These are phyloP conservation scores for Larix kaempferi DNA, from an alignment of 75 land plant species.

Conservation along the genomic window DNA sequence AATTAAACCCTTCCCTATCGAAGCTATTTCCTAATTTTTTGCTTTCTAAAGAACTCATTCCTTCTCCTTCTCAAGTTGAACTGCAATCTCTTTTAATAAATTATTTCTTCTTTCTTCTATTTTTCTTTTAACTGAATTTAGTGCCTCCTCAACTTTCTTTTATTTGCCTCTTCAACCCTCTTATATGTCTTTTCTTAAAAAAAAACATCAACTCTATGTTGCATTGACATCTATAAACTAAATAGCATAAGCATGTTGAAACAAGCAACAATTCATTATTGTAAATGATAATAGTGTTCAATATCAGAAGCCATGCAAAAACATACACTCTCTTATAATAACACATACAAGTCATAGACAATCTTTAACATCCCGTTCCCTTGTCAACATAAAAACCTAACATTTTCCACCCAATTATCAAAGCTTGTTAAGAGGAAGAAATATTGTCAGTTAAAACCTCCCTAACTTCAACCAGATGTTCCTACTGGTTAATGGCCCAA, in stretches of 20 bases:
- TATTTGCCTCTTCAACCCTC: conserved; percentile 88
- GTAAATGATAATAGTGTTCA: neutral
- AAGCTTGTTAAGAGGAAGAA: neutral
- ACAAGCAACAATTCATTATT: neutral
- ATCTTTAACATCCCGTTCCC: neutral
- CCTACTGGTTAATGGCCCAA: no score
- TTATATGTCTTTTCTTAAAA: conserved; percentile 87
- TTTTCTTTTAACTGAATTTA: conserved; percentile 70
- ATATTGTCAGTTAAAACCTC: no score
- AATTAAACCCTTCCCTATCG: neutral
- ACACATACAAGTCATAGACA: neutral
- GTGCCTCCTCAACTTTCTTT: conserved; percentile 77
- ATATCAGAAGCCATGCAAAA: neutral
- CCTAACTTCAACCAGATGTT: no score
- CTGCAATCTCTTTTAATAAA: conserved; percentile 70
- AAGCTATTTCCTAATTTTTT: conserved; percentile 63
- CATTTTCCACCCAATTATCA: conserved; percentile 12
- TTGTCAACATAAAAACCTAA: conserved; percentile 10
- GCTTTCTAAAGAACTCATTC: conserved; percentile 81
- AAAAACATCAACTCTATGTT: conserved; percentile 81
- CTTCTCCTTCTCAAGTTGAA: conserved; percentile 84
- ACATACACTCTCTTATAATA: neutral
- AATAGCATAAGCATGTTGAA: neutral
- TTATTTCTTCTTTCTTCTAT: conserved; percentile 80
- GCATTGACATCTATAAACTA: conserved; percentile 64